phyloP scores from a whole-genome alignment of 148 eudicot genomes.

The Camellia lanceoleosa region DNA sequence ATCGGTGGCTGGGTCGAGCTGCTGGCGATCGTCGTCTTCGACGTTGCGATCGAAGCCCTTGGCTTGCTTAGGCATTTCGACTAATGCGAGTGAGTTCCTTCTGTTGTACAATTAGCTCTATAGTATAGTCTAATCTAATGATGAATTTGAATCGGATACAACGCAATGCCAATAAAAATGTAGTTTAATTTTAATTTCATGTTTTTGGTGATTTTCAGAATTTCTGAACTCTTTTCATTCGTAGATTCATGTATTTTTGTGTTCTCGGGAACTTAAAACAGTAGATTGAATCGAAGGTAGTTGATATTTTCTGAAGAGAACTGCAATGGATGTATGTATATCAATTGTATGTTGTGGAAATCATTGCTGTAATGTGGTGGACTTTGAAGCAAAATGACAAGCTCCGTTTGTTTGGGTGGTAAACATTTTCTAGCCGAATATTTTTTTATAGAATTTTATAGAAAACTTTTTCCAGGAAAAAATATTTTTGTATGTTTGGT shows the following conservation, averaged over 20 bases:
- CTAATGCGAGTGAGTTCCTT: constrained; percentile 39
- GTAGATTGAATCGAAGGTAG: background rate
- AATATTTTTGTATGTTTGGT: too few relatives aligned
- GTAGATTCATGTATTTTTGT: background rate
- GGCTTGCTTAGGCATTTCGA: constrained; percentile 54
- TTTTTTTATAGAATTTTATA: too few relatives aligned
- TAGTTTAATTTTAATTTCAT: background rate
- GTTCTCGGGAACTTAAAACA: background rate
- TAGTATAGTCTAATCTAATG: background rate
- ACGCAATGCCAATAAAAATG: background rate
- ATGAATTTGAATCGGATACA: background rate
- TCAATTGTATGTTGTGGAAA: background rate
- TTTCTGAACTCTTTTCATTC: background rate
- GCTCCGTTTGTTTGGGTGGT: background rate
- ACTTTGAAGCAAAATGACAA: background rate
- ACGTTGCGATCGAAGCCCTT: constrained; percentile 40
- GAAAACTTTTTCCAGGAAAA: too few relatives aligned
- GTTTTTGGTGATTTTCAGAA: background rate
- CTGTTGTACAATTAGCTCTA: background rate
- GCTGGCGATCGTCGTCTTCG: constrained; percentile 30
- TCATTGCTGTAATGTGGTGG: background rate
- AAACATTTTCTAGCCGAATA: too few relatives aligned
- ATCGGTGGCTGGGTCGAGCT: constrained; percentile 47
- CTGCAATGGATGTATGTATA: too few relatives aligned
- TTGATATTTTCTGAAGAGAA: background rate